These are phyloP conservation scores for Phytopythium vexans DNA, from an alignment of 352 stramenopile species.

Conservation along the genomic window DNA sequence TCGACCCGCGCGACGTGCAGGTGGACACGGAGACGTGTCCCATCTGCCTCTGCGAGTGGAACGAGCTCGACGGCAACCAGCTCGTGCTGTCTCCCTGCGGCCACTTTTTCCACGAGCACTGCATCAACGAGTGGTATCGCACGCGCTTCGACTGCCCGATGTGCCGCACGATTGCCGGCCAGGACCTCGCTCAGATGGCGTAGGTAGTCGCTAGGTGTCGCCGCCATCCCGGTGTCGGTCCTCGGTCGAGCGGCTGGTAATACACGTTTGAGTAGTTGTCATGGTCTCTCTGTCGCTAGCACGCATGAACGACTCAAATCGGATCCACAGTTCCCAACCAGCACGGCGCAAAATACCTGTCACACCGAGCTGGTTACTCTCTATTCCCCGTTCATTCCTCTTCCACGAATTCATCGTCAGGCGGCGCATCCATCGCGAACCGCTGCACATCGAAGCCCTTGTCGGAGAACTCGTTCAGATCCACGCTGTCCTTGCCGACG, in stretches of 20 bases:
- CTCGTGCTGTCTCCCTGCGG: constrained; percentile 78
- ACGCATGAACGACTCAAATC: too few relatives aligned
- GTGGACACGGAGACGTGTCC: constrained; percentile 80
- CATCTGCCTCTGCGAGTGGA: constrained; percentile 84
- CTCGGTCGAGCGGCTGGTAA: too few relatives aligned
- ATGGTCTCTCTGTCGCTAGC: too few relatives aligned
- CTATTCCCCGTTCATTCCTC: background rate
- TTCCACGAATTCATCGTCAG: background rate
- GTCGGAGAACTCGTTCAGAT: constrained; percentile 35
- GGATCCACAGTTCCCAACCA: too few relatives aligned
- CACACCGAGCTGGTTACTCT: too few relatives aligned
- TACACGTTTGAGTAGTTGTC: too few relatives aligned
- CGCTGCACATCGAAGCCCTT: constrained; percentile 38
- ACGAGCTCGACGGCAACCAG: constrained; percentile 77
- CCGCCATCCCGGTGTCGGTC: too few relatives aligned
- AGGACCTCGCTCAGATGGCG: background rate
- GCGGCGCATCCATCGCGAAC: constrained; percentile 14
- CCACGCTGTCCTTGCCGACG: constrained; percentile 54
- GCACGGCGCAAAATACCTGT: too few relatives aligned
- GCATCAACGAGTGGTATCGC: constrained; percentile 88
- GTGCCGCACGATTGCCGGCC: constrained; percentile 77
- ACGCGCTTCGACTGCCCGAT: constrained; percentile 88
- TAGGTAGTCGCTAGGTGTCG: too few relatives aligned
- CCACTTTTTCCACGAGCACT: constrained; percentile 87
- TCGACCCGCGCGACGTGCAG: constrained; percentile 75